These are phyloP conservation scores for Annona cherimola DNA, from an alignment of 164 flowering plant species.

Conservation along the genomic window DNA sequence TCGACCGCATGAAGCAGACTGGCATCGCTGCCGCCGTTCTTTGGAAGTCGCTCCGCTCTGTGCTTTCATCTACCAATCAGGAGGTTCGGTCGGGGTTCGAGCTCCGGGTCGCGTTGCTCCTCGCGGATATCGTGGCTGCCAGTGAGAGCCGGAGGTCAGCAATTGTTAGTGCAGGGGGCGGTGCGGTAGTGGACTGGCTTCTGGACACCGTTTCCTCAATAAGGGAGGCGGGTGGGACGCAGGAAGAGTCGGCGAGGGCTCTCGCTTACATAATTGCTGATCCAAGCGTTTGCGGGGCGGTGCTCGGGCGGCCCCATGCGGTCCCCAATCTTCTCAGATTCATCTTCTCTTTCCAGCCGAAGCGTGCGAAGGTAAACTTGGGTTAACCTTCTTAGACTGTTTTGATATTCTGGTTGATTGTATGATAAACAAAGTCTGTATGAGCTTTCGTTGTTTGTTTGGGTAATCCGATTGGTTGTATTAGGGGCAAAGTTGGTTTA, in stretches of 20 bases:
- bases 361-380: conserved; percentile 39
- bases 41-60: conserved; percentile 79
- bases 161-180: conserved; percentile 87
- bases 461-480: neutral
- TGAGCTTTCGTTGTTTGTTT: neutral
- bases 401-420: neutral
- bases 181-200: conserved; percentile 90
- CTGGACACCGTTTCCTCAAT: conserved; percentile 63
- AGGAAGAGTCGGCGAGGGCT: conserved; percentile 92
- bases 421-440: too few relatives aligned
- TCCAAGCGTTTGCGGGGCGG: conserved; percentile 53
- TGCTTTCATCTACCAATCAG: conserved; percentile 75
- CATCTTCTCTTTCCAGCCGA: conserved; percentile 80
- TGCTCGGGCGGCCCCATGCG: conserved; percentile 76
- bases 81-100: conserved; percentile 86
- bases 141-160: conserved; percentile 67
- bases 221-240: conserved; percentile 45
- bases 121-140: conserved; percentile 88
- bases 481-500: too few relatives aligned
- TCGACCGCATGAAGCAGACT: conserved; percentile 55
- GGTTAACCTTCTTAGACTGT: neutral
- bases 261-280: conserved; percentile 84
- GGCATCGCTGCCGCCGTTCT: conserved; percentile 79
- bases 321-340: conserved; percentile 75
- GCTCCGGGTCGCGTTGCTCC: conserved; percentile 75